Percentiles rank a stretch among this genome's conserved stretches.
phyloP scores from a whole-genome alignment of 2,329 filamentous ascomycete species.

The Pyrenochaeta sp. region DNA sequence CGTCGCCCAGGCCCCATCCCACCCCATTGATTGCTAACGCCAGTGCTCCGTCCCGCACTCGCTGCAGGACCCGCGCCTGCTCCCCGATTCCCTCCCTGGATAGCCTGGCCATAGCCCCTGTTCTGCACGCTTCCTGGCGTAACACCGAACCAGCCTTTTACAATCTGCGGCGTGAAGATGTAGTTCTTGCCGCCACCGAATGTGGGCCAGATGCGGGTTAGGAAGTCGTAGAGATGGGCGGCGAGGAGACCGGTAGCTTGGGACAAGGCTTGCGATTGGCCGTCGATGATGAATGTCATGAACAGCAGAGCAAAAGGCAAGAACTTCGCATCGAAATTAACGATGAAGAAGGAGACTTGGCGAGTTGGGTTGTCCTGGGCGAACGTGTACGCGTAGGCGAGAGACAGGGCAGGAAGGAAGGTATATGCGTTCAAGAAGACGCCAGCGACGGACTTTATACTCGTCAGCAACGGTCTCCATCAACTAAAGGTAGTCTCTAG shows the following conservation, averaged over 20 bases:
- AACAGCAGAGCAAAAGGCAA: slow-evolving; percentile 82
- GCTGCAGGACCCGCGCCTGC: slow-evolving; percentile 11
- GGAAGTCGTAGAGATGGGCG: slow-evolving; percentile 89
- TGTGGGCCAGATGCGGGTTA: slow-evolving; percentile 85
- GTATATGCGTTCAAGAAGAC: slow-evolving; percentile 59
- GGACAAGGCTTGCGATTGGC: slow-evolving; percentile 63
- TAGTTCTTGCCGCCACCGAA: slow-evolving; percentile 84
- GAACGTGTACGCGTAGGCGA: slow-evolving; percentile 84
- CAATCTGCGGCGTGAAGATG: slow-evolving; percentile 74
- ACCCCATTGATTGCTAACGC: slow-evolving; percentile 29
- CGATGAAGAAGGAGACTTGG: slow-evolving; percentile 79
- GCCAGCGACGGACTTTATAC: slow-evolving; percentile 60
- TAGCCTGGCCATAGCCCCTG: slow-evolving; percentile 69
- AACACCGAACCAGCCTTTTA: slow-evolving; percentile 71
- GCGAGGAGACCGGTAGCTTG: slow-evolving; percentile 82
- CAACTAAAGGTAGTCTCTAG: slow-evolving; percentile 10
- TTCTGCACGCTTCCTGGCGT: slow-evolving; percentile 52
- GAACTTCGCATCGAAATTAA: slow-evolving; percentile 82
- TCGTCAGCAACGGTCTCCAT: slow-evolving; percentile 35
- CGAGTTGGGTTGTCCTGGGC: slow-evolving; percentile 83
- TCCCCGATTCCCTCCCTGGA: slow-evolving; percentile 54
- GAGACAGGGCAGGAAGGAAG: slow-evolving; percentile 68
- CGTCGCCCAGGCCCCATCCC: slow-evolving; percentile 42
- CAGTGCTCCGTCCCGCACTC: slow-evolving; percentile 37
- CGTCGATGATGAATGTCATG: slow-evolving; percentile 73